These are phyloP conservation scores for Pleomassaria siparia DNA, from an alignment of 2,329 filamentous ascomycete species.

Conservation along the genomic window DNA sequence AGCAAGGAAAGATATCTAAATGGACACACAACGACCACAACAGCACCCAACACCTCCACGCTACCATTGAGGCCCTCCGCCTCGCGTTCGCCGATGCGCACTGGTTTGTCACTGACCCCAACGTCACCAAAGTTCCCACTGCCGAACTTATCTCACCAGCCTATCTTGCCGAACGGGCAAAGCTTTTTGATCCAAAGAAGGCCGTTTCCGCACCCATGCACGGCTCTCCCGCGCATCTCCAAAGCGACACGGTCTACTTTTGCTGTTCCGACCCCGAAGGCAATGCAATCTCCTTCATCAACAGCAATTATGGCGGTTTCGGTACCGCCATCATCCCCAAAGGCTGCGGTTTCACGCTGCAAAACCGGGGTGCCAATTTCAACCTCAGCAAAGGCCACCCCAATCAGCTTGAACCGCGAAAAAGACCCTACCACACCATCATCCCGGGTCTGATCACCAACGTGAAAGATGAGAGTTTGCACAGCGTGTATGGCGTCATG, in stretches of 20 bases:
- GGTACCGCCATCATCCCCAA: conserved; percentile 83
- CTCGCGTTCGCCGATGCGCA: conserved; percentile 86
- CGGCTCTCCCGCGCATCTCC: conserved; percentile 75
- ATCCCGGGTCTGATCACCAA: conserved; percentile 92
- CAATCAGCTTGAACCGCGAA: conserved; percentile 76
- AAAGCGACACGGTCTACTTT: conserved; percentile 95
- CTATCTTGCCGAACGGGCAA: conserved; percentile 72
- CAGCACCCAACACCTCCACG: conserved; percentile 72
- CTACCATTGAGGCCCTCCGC: conserved; percentile 81
- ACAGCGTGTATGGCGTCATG: conserved; percentile 94
- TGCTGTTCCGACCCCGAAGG: conserved; percentile 77
- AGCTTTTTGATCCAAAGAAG: conserved; percentile 60
- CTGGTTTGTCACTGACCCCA: conserved; percentile 89
- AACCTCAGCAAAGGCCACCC: conserved; percentile 70
- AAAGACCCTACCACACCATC: conserved; percentile 96
- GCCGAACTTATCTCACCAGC: conserved; percentile 67
- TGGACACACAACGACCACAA: conserved; percentile 78
- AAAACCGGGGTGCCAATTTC: conserved; percentile 92
- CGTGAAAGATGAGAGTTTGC: conserved; percentile 68
- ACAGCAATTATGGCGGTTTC: conserved; percentile 89
- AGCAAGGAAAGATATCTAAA: conserved; percentile 69
- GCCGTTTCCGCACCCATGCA: conserved; percentile 60
- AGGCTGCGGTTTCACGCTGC: conserved; percentile 88
- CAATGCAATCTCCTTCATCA: conserved; percentile 95
- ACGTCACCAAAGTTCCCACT: conserved; percentile 68